Evolutionary conservation across 495 filamentous ascomycete species (phyloP).

Genomic region (Margaritispora aquatica): DNA sequence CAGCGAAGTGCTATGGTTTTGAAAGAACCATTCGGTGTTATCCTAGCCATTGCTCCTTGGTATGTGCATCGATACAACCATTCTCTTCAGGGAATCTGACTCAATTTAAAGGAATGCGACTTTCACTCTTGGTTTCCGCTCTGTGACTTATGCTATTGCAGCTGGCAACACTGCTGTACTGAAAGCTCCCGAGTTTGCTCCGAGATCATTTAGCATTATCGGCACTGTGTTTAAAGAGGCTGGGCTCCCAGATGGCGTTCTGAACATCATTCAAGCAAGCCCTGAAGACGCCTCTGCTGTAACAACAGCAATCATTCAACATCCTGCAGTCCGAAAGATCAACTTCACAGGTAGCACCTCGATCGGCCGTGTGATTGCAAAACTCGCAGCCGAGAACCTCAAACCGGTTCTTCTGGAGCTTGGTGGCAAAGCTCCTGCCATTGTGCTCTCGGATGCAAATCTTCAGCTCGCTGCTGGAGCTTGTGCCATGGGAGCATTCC

Average conservation of each 20-base stretch:
- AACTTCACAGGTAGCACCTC: constrained; percentile 59
- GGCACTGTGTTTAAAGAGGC: constrained; percentile 66
- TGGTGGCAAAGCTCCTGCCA: constrained; percentile 45
- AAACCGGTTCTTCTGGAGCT: constrained; percentile 16
- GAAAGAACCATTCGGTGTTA: constrained; percentile 76
- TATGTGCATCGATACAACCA: background rate
- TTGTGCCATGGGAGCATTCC: constrained; percentile 44
- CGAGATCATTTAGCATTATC: constrained; percentile 67
- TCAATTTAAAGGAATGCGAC: constrained; percentile 54
- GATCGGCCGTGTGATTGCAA: constrained; percentile 50
- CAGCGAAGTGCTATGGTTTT: constrained; percentile 39
- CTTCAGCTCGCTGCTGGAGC: constrained; percentile 46
- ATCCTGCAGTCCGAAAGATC: constrained; percentile 50
- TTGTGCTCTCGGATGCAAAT: constrained; percentile 59
- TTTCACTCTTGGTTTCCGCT: constrained; percentile 58
- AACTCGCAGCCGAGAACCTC: constrained; percentile 26
- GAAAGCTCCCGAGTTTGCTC: constrained; percentile 55
- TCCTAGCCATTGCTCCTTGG: constrained; percentile 81
- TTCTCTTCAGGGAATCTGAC: background rate
- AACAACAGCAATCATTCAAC: constrained; percentile 45
- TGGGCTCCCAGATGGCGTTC: constrained; percentile 54
- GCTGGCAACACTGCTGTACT: constrained; percentile 70
- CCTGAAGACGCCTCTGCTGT: constrained; percentile 45
- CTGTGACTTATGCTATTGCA: constrained; percentile 66
- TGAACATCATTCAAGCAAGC: constrained; percentile 49